Percentiles rank a stretch among this genome's conserved stretches.
Evolutionary conservation across 2,329 filamentous ascomycete species (phyloP).

Genomic region (Microdochium trichocladiopsis): DNA sequence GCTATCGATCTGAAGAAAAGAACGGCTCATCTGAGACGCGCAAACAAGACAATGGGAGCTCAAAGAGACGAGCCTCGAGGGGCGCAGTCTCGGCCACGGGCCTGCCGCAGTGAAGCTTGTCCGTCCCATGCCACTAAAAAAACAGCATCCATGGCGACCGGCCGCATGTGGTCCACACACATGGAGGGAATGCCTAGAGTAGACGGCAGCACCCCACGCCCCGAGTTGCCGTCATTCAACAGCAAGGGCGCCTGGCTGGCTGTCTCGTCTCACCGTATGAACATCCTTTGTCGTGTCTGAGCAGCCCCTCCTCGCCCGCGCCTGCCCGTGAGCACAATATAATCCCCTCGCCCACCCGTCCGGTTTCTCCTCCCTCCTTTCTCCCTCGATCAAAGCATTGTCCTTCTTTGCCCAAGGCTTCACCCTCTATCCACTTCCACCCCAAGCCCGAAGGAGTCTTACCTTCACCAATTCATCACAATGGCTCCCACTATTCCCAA

Average conservation of each 20-base stretch:
- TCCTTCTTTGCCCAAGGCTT: not conserved
- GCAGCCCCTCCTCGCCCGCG: not conserved
- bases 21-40: too few species aligned
- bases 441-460: conserved; percentile 9
- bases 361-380: not conserved
- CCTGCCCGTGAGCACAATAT: not conserved
- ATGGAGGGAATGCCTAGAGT: not conserved
- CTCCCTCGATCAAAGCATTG: not conserved
- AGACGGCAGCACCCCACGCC: not conserved
- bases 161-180: not conserved
- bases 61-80: too few species aligned
- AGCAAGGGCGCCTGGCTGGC: not conserved
- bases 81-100: too few species aligned
- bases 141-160: too few species aligned
- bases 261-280: not conserved
- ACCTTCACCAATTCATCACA: conserved; percentile 8
- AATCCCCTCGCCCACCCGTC: not conserved
- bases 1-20: too few species aligned
- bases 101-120: too few species aligned
- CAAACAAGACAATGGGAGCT: too few species aligned
- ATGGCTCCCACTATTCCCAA: conserved; percentile 25
- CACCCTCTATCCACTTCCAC: not conserved
- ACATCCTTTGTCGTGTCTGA: not conserved
- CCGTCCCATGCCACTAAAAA: too few species aligned
- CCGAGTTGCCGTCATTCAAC: not conserved